Percentiles rank a stretch among this genome's conserved stretches.
Conservation (phyloP, 2,329 filamentous ascomycete genomes). For the Zalaria obscura region DNA sequence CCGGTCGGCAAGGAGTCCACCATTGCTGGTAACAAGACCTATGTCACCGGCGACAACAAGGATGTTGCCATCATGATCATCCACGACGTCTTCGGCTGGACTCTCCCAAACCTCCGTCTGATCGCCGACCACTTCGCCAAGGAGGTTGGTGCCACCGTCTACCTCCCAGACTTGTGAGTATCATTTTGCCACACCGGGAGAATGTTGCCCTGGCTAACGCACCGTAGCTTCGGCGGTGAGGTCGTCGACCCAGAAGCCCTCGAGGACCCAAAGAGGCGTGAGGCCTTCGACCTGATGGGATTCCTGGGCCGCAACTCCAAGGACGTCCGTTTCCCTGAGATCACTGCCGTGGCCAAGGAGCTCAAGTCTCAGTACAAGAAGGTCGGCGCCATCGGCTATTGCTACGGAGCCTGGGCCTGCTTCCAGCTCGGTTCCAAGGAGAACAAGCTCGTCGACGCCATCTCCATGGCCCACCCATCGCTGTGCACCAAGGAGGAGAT, state of each 20-base stretch:
- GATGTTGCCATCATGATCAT: constrained; percentile 15
- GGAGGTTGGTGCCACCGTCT: constrained; percentile 32
- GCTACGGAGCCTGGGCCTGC: constrained; percentile 38
- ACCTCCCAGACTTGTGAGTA: constrained; percentile 21
- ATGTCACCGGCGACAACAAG: constrained; percentile 14
- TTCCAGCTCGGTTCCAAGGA: constrained; percentile 31
- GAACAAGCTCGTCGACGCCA: constrained; percentile 30
- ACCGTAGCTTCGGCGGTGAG: constrained; percentile 10
- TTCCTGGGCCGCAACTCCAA: constrained; percentile 10
- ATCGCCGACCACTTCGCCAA: constrained; percentile 33
- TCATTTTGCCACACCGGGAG: not conserved
- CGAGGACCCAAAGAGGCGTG: constrained; percentile 6
- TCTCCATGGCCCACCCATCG: constrained; percentile 32
- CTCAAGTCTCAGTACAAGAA: constrained; percentile 20
- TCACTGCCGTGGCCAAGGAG: constrained; percentile 22
- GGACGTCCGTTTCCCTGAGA: constrained; percentile 19
- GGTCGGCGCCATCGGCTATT: constrained; percentile 34
- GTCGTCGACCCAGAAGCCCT: constrained; percentile 7
- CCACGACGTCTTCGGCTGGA: constrained; percentile 28
- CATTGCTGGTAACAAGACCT: constrained; percentile 10
- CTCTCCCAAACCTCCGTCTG: constrained; percentile 28
- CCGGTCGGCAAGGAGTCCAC: constrained; percentile 9
- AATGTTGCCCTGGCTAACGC: not conserved
- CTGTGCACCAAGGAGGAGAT: constrained; percentile 32
- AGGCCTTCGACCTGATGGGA: constrained; percentile 10